Evolutionary conservation across 495 filamentous ascomycete species (phyloP).

Genomic region (Aspergillus mulundensis): DNA sequence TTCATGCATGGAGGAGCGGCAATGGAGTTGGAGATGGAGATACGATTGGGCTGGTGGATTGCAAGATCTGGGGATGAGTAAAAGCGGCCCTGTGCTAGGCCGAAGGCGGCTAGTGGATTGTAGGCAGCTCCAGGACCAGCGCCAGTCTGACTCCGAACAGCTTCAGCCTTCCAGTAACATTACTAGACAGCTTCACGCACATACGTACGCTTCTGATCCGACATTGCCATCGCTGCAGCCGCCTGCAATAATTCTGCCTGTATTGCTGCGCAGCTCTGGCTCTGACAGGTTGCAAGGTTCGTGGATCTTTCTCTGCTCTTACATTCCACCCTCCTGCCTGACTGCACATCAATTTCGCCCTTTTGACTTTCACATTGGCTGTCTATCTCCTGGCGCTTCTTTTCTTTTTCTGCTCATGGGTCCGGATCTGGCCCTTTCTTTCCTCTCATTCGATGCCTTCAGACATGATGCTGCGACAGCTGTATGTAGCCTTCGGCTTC

Average conservation of each 20-base stretch:
- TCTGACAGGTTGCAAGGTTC: constrained; percentile 1
- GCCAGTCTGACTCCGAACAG: not conserved
- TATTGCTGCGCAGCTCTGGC: not conserved
- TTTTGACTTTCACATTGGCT: constrained; percentile 4
- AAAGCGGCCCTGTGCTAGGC: constrained; percentile 6
- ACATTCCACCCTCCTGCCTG: not conserved
- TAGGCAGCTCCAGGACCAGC: not conserved
- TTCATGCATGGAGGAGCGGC: not conserved
- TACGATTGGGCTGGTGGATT: not conserved
- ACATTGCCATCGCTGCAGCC: constrained; percentile 4
- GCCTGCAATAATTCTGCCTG: constrained; percentile 1
- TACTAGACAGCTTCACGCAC: not conserved
- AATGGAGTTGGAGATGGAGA: not conserved
- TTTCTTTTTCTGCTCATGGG: constrained; percentile 4
- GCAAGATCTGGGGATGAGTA: not conserved
- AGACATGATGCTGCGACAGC: not conserved
- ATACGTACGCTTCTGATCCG: not conserved
- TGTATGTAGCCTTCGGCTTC: constrained; percentile 10
- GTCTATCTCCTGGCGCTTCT: not conserved
- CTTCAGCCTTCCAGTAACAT: not conserved
- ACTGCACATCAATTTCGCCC: not conserved
- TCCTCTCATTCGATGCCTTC: constrained; percentile 7
- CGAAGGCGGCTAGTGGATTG: not conserved
- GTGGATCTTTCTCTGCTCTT: constrained; percentile 4
- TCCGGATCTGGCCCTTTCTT: constrained; percentile 5